Conservation (phyloP, 306 rosid species). For the Calophaca sinica region DNA sequence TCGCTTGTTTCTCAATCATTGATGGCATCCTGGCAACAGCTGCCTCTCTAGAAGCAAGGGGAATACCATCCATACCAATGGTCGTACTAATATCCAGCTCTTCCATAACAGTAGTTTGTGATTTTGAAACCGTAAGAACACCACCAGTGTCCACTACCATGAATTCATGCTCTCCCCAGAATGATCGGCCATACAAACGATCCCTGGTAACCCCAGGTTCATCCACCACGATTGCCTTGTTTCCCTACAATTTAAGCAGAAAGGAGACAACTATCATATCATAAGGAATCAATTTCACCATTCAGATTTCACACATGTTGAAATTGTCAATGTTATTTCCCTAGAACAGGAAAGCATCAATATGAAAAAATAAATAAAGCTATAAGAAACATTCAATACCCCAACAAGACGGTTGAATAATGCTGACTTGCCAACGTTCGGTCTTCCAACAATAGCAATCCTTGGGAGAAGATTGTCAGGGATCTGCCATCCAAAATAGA, state of each 20-base stretch:
- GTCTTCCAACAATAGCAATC: conserved; percentile 93
- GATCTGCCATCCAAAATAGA: conserved; percentile 62
- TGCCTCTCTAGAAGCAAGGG: conserved; percentile 88
- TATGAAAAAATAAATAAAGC: conserved; percentile 32
- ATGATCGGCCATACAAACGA: conserved; percentile 93
- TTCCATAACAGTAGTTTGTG: conserved; percentile 79
- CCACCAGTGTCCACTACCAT: conserved; percentile 99
- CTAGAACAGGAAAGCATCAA: conserved; percentile 28
- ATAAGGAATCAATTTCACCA: conserved; percentile 1
- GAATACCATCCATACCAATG: conserved; percentile 96
- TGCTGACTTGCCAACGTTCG: conserved; percentile 98
- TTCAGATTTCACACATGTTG: neutral
- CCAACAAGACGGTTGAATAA: conserved; percentile 91
- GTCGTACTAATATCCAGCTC: conserved; percentile 88
- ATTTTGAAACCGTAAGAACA: conserved; percentile 83
- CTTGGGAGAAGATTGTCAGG: conserved; percentile 88
- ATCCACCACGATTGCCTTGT: conserved; percentile 95
- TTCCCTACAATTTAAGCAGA: conserved; percentile 64
- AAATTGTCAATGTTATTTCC: conserved; percentile 39
- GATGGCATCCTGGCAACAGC: conserved; percentile 97
- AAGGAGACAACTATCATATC: conserved; percentile 19
- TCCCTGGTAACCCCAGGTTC: conserved; percentile 99
- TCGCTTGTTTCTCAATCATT: conserved; percentile 95
- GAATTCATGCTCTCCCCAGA: conserved; percentile 87
- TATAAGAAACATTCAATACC: conserved; percentile 58